These are phyloP conservation scores for Garcia nutans DNA, from an alignment of 345 rosid species.

Conservation along the genomic window DNA sequence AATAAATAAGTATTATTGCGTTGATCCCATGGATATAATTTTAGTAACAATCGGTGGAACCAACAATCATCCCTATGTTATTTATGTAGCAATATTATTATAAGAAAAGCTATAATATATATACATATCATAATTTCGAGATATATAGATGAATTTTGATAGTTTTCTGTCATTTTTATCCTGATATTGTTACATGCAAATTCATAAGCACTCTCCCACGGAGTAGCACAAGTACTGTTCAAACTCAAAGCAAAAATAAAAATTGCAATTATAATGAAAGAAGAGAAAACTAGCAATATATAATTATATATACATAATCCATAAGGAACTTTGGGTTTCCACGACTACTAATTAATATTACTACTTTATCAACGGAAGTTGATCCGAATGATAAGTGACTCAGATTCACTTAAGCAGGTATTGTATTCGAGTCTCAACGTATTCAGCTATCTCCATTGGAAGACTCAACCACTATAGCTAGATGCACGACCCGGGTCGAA, in stretches of 20 bases:
- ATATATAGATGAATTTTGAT: background rate
- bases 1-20: background rate
- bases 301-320: background rate
- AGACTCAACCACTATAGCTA: too few species aligned
- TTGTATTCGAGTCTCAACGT: too few species aligned
- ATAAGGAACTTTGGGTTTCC: too few species aligned
- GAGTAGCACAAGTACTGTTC: slow-evolving; percentile 21
- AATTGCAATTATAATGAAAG: slow-evolving; percentile 12
- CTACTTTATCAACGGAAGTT: too few species aligned
- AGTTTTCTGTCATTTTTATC: slow-evolving; percentile 8
- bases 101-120: background rate
- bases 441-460: too few species aligned
- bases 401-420: too few species aligned
- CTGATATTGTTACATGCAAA: slow-evolving; percentile 31
- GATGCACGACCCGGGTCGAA: too few species aligned
- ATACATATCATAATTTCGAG: background rate
- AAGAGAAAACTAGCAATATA: slow-evolving; percentile 9
- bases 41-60: slow-evolving; percentile 14
- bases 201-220: slow-evolving; percentile 10
- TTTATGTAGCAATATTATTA: background rate
- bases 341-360: slow-evolving; percentile 3
- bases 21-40: slow-evolving; percentile 6
- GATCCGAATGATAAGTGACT: too few species aligned
- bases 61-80: slow-evolving; percentile 3
- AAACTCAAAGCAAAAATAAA: slow-evolving; percentile 26